Percentiles rank a stretch among this genome's conserved stretches.
phyloP scores from a whole-genome alignment of 2,329 filamentous ascomycete species.

The Metarhizium robertsii region DNA sequence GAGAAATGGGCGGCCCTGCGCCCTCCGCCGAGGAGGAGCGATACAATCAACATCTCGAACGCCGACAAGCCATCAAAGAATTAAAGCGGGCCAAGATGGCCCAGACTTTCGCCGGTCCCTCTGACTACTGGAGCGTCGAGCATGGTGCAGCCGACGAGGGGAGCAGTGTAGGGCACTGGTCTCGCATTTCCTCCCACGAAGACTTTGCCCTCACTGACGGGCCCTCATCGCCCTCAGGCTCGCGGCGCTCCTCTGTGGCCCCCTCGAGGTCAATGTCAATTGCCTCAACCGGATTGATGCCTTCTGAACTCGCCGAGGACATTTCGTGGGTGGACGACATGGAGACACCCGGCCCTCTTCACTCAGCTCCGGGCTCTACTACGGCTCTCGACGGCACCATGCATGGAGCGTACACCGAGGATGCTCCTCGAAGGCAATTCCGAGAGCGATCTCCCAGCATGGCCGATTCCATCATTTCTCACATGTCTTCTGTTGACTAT shows the following conservation, averaged over 20 bases:
- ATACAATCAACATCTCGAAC: conserved; percentile 49
- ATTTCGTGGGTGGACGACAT: conserved; percentile 39
- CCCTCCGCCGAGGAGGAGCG: conserved; percentile 51
- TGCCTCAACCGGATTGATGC: conserved; percentile 25
- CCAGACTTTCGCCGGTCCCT: conserved; percentile 38
- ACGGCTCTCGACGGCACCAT: conserved; percentile 66
- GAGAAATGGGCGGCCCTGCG: conserved; percentile 54
- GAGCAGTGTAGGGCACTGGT: conserved; percentile 25
- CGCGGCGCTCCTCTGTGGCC: conserved; percentile 33
- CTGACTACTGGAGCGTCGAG: conserved; percentile 77
- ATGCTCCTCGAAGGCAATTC: conserved; percentile 46
- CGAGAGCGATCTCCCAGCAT: conserved; percentile 70
- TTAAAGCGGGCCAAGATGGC: conserved; percentile 47
- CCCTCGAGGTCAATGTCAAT: conserved; percentile 39
- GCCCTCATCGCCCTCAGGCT: conserved; percentile 27
- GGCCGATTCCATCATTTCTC: conserved; percentile 65
- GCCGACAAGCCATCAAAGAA: conserved; percentile 48
- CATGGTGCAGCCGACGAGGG: conserved; percentile 55
- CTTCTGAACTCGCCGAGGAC: conserved; percentile 24
- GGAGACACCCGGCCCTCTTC: conserved; percentile 42
- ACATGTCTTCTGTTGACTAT: conserved; percentile 58
- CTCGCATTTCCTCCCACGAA: conserved; percentile 32
- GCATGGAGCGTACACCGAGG: conserved; percentile 61
- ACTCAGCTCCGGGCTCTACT: conserved; percentile 41
- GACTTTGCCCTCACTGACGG: conserved; percentile 28